These are phyloP conservation scores for Euphorbia neoarborescens DNA, from an alignment of 441 rosid genomes.

Conservation along the genomic window DNA sequence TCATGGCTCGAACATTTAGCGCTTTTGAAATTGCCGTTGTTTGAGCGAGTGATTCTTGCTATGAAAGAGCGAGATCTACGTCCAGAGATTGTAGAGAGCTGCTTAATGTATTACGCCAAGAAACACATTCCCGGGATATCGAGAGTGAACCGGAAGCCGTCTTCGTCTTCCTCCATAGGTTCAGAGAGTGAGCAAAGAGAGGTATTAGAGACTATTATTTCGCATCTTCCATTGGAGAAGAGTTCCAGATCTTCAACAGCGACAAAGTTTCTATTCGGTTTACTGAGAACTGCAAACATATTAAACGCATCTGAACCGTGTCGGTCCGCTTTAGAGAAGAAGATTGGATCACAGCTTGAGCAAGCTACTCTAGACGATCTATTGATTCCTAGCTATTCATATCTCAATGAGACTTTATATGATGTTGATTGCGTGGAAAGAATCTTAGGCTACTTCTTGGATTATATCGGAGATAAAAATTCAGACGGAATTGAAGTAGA, in stretches of 20 bases:
- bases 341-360: constrained; percentile 84
- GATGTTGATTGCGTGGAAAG: constrained; percentile 84
- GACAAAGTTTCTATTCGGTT: constrained; percentile 63
- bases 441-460: constrained; percentile 68
- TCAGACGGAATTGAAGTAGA: constrained; percentile 26
- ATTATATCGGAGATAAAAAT: constrained; percentile 30
- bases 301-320: constrained; percentile 52
- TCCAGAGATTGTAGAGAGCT: constrained; percentile 60
- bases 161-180: constrained; percentile 36
- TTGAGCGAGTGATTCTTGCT: constrained; percentile 46
- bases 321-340: constrained; percentile 59
- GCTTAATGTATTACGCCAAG: constrained; percentile 55
- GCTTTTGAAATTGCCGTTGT: constrained; percentile 47
- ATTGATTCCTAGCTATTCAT: constrained; percentile 76
- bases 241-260: constrained; percentile 55
- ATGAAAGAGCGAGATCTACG: constrained; percentile 66
- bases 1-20: constrained; percentile 87
- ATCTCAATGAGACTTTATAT: constrained; percentile 75
- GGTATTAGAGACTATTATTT: constrained; percentile 54
- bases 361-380: constrained; percentile 86
- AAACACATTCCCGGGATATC: constrained; percentile 74
- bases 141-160: constrained; percentile 47
- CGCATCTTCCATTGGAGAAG: constrained; percentile 55
- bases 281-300: constrained; percentile 71
- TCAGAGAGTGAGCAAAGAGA: constrained; percentile 68